Conservation (phyloP, 441 rosid genomes). For the Theobroma grandiflorum region DNA sequence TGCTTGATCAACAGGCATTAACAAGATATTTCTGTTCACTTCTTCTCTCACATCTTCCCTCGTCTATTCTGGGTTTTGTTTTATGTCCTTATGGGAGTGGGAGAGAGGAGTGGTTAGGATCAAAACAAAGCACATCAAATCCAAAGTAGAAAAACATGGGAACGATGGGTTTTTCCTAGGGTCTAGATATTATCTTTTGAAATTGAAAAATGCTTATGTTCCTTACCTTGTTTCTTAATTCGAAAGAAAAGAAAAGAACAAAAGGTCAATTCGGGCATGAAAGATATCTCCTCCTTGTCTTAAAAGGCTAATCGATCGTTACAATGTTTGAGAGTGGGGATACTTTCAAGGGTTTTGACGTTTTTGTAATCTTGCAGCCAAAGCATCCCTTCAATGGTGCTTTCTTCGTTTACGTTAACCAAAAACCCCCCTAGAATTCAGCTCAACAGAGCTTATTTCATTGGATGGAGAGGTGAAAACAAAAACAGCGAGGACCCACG, state of each 20-base stretch:
- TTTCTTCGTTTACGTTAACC: background rate
- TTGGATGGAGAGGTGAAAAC: background rate
- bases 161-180: conserved; percentile 23
- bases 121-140: background rate
- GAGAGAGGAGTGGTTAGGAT: conserved; percentile 19
- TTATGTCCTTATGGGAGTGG: no score
- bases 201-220: background rate
- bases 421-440: conserved; percentile 29
- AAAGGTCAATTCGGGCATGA: conserved; percentile 22
- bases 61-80: background rate
- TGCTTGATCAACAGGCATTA: no score
- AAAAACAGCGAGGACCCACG: background rate
- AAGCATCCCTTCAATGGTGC: background rate
- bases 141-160: background rate
- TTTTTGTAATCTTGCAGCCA: conserved; percentile 32
- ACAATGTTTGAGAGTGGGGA: conserved; percentile 39
- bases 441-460: conserved; percentile 29
- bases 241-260: conserved; percentile 1
- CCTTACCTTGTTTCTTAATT: background rate
- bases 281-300: conserved; percentile 33
- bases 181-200: conserved; percentile 9
- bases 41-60: background rate
- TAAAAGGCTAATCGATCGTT: conserved; percentile 32
- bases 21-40: no score
- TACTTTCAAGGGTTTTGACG: conserved; percentile 35